phyloP scores from a whole-genome alignment of 2,329 filamentous ascomycete genomes.

The Apiospora saccharicola region DNA sequence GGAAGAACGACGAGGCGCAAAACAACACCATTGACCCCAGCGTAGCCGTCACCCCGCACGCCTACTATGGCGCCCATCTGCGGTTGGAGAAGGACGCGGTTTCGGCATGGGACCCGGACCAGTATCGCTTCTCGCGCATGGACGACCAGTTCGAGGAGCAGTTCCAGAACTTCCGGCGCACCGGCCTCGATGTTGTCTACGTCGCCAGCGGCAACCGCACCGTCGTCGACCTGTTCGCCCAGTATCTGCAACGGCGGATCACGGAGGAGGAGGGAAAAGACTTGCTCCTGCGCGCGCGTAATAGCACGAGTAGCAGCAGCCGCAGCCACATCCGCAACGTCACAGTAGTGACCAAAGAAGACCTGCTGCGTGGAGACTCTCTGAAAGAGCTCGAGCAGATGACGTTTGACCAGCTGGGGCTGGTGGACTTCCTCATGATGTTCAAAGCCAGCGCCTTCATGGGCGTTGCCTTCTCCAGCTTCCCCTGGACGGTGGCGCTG shows the following conservation, averaged over 20 bases:
- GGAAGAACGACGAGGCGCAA: too few species aligned
- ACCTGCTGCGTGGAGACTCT: slow-evolving; percentile 36
- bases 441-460: slow-evolving; percentile 44
- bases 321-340: slow-evolving; percentile 30
- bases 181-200: slow-evolving; percentile 39
- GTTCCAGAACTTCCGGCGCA: slow-evolving; percentile 35
- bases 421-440: slow-evolving; percentile 44
- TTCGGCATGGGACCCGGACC: slow-evolving; percentile 39
- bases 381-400: slow-evolving; percentile 33
- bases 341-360: slow-evolving; percentile 42
- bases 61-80: slow-evolving; percentile 43
- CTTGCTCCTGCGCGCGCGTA: background rate
- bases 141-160: slow-evolving; percentile 43
- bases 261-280: slow-evolving; percentile 11
- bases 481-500: slow-evolving; percentile 44
- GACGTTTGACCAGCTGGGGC: slow-evolving; percentile 44
- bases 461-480: slow-evolving; percentile 44
- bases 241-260: slow-evolving; percentile 29
- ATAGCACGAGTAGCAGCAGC: background rate
- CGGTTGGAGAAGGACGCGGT: slow-evolving; percentile 43
- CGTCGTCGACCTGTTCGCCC: slow-evolving; percentile 38
- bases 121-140: slow-evolving; percentile 42
- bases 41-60: slow-evolving; percentile 34
- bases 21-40: slow-evolving; percentile 40
- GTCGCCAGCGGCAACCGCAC: slow-evolving; percentile 41